Evolutionary conservation across 2,329 filamentous ascomycete genomes (phyloP).

Genomic region (Setomelanomma holmii): DNA sequence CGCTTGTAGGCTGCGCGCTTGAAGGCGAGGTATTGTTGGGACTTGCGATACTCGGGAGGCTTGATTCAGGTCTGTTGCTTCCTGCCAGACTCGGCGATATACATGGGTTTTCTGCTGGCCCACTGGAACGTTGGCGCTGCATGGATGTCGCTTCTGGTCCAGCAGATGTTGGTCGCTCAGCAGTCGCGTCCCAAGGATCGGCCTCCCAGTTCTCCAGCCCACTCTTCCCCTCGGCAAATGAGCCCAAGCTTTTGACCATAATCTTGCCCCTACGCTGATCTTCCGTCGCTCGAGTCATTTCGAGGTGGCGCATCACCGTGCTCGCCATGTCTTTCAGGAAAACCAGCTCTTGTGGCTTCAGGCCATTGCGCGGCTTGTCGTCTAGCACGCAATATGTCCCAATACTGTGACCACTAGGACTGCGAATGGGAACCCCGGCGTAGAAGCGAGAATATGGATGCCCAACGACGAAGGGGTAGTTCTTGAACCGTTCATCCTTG

Average conservation of each 20-base stretch:
- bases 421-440: constrained; percentile 67
- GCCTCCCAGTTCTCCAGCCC: constrained; percentile 43
- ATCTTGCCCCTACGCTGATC: constrained; percentile 62
- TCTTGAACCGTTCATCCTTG: constrained; percentile 49
- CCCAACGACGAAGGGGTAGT: constrained; percentile 40
- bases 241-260: constrained; percentile 56
- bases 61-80: constrained; percentile 30
- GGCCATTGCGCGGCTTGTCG: constrained; percentile 59
- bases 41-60: constrained; percentile 23
- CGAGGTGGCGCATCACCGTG: constrained; percentile 67
- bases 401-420: constrained; percentile 63
- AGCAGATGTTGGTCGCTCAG: constrained; percentile 18
- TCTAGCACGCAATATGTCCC: constrained; percentile 68
- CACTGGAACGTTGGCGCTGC: constrained; percentile 29
- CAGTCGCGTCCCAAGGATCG: constrained; percentile 35
- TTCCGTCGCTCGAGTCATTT: constrained; percentile 61
- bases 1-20: constrained; percentile 24
- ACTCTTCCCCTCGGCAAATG: constrained; percentile 47
- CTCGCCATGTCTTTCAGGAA: constrained; percentile 64
- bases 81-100: no score
- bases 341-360: constrained; percentile 57
- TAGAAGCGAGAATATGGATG: constrained; percentile 56
- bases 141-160: constrained; percentile 18
- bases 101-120: no score
- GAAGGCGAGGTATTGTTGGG: constrained; percentile 24